phyloP scores from a whole-genome alignment of 495 filamentous ascomycete species.

The Penicillium crystallinum region DNA sequence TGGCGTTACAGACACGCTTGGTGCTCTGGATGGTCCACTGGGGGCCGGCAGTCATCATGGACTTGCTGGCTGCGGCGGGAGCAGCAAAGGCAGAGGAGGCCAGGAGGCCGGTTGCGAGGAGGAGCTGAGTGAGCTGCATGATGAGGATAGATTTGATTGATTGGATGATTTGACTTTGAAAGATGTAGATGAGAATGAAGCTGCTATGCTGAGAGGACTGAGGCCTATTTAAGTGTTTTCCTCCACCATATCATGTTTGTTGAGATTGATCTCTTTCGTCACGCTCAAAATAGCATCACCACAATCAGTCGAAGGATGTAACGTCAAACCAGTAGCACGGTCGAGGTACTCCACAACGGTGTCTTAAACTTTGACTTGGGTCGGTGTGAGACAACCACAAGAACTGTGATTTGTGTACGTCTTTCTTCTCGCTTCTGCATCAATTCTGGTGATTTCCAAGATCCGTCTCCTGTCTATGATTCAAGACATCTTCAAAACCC shows the following conservation, averaged over 20 bases:
- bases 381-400: background rate
- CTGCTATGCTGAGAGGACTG: background rate
- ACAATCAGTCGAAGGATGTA: background rate
- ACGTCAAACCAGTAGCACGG: background rate
- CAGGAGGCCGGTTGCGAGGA: slow-evolving; percentile 33
- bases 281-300: background rate
- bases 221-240: background rate
- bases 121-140: slow-evolving; percentile 46
- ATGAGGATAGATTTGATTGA: slow-evolving; percentile 4
- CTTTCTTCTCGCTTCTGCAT: background rate
- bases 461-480: background rate
- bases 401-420: background rate
- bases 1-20: slow-evolving; percentile 43
- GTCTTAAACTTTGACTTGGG: background rate
- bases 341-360: background rate
- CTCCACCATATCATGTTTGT: background rate
- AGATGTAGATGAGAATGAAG: background rate
- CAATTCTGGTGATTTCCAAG: background rate
- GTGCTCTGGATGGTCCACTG: slow-evolving; percentile 47
- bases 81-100: slow-evolving; percentile 36
- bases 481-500: background rate
- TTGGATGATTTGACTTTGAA: background rate
- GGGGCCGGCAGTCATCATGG: slow-evolving; percentile 37
- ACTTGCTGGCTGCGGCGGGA: slow-evolving; percentile 22
- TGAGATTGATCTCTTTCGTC: background rate